These are phyloP conservation scores for Cupressus sempervirens DNA, from an alignment of 75 land plant genomes.

Conservation along the genomic window DNA sequence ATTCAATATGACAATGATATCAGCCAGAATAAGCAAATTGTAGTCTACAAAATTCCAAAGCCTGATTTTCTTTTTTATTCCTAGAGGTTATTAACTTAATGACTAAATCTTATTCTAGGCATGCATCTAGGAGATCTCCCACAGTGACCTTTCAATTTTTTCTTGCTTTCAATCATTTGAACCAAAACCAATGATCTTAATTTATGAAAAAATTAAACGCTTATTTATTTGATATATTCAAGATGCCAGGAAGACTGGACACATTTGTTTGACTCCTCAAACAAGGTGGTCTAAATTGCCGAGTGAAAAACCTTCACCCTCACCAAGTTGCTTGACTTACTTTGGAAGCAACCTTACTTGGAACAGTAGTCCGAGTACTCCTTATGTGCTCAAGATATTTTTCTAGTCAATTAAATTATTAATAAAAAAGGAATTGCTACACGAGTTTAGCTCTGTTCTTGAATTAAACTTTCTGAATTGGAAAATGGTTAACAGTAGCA, in stretches of 20 bases:
- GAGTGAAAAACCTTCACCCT: not conserved
- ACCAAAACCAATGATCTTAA: not conserved
- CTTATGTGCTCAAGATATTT: not conserved
- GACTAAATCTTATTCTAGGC: not conserved
- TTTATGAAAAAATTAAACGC: not conserved
- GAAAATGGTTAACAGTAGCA: not conserved
- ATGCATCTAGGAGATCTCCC: not conserved
- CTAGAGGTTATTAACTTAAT: not conserved
- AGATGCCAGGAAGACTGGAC: not conserved
- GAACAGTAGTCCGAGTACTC: not conserved
- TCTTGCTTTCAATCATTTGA: not conserved
- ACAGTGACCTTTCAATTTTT: not conserved
- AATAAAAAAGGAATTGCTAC: not conserved
- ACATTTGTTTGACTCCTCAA: not conserved
- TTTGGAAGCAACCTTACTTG: not conserved
- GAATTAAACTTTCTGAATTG: not conserved
- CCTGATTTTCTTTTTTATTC: not conserved
- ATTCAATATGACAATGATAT: not conserved
- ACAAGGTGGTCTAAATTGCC: not conserved
- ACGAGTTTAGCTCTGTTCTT: not conserved
- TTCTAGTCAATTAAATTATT: not conserved
- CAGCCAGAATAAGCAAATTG: not conserved
- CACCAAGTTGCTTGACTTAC: not conserved
- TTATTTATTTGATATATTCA: not conserved
- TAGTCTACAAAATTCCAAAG: not conserved